Conservation (phyloP, 768 basidiomycete species). For the Obba rivulosa region DNA sequence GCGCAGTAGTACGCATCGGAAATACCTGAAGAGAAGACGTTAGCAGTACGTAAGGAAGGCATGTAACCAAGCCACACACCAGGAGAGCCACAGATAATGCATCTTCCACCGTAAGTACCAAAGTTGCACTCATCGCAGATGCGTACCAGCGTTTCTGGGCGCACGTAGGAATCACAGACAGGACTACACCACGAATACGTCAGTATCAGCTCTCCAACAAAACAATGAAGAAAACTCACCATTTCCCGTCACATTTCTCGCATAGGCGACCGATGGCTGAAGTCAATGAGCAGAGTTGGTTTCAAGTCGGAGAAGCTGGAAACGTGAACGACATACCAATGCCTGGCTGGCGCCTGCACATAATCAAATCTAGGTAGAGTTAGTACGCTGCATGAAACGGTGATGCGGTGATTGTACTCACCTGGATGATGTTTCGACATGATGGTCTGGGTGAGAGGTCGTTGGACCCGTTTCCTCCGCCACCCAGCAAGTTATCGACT, state of each 20-base stretch:
- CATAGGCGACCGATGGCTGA: constrained; percentile 95
- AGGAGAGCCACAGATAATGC: constrained; percentile 95
- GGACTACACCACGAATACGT: constrained; percentile 48
- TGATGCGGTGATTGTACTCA: constrained; percentile 3
- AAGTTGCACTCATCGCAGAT: constrained; percentile 99
- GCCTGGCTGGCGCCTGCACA: constrained; percentile 97
- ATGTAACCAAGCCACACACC: constrained; percentile 39
- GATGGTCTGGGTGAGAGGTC: constrained; percentile 1
- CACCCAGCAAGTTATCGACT: too few relatives aligned
- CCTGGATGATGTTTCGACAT: constrained; percentile 35
- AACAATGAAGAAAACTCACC: constrained; percentile 46
- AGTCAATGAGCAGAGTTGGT: constrained; percentile 6
- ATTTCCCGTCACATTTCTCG: constrained; percentile 99
- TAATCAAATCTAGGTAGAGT: constrained; percentile 73
- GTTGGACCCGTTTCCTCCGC: too few relatives aligned
- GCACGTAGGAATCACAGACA: constrained; percentile 98
- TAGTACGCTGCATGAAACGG: neutral
- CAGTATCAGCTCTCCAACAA: neutral
- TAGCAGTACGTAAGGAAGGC: neutral
- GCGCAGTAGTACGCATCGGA: constrained; percentile 99
- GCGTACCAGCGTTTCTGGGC: constrained; percentile 95
- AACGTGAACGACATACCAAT: constrained; percentile 58
- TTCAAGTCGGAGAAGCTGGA: neutral
- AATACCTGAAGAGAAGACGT: constrained; percentile 54
- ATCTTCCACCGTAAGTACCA: constrained; percentile 94